Evolutionary conservation across 2,329 filamentous ascomycete genomes (phyloP), one percentile per base, ranked within the genome.

Genomic region (Microcera coccophila): DNA sequence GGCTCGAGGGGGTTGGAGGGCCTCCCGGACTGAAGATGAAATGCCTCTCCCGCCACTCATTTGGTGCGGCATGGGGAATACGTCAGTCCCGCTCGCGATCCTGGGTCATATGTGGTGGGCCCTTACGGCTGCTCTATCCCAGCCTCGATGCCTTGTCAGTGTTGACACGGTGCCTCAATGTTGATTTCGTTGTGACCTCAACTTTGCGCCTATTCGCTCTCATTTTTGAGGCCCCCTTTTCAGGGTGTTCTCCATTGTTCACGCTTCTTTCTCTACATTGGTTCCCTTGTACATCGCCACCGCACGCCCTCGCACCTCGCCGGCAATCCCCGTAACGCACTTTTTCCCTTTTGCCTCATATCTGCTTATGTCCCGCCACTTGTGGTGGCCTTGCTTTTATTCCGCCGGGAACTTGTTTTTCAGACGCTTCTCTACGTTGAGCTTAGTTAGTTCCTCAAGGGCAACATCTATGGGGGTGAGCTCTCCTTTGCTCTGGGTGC

Each of bases 401-500:
- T 40, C 32, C 31, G 24, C 31, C 45, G 57, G 66, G 49, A 65
- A 55, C 49, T 63, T 63, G 52, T 67, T 68, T 47, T 59, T 53
- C 18, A 66, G 53, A 44, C 61, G 55, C 48, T 69, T 63, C 55
- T 79, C 74, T 41, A 67, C 66, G 57, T 75, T 72, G 43, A 82
- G 67, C 58, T 70, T 68, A 38, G 67, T 54, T 47, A 81, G 68
- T 62, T 79, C 78, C 53, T 75, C 68, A 34, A 82, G 64, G 5
- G 77, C 79, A 56, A 79, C 75, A 32, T 78, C 66, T 39, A 83
- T 63, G 16, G 73, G 67, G 37, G 82, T 67, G 34, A 80, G 72
- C 59, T 79, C 78, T 52, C 79, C 79, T 60, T 79, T 75, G 56
- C 73, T 74, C 64, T 84, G 79, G 40, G 74, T 79, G 41, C 73